Base-by-base conservation (phyloP, 495 filamentous ascomycete genomes). In the Tetracladium setigerum region DNA sequence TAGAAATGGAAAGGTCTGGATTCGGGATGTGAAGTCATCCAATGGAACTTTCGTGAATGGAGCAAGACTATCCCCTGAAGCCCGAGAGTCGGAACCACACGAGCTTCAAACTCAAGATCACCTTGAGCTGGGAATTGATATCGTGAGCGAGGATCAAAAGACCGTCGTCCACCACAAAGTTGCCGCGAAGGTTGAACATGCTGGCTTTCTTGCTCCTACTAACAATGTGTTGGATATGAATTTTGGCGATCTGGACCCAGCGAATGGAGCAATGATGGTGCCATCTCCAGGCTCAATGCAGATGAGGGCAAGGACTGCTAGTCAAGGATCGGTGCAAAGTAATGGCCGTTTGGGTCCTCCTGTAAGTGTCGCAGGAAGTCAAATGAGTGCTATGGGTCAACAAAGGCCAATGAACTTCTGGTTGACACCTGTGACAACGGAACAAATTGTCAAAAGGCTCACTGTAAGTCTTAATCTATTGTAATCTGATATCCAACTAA, bases 41-140 rank as follows among this genome's bases (percentile, higher is more conserved):
- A 98, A 98, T 57, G 92, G 92, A 34, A 98, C 92, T 0, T 98
- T 98, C 64, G 90, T 98, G 44, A 98, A 96, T 49, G 89, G 87
- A n/a, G 74, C 81, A 14, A 79, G 92, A 18, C 62, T 98, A 41
- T 96, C 92, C 8, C 84, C 78, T 22, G 92, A 98, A 57, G 96
- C 95, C 56, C 76, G 87, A 50, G 92, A 98, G 56, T 95, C 90
- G 1, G 92, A 98, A 35, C 88, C 92, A 0, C 87, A 95, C 54
- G 88, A 95, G 56, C 67, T 98, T 19, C 80, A 87, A 47, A 86
- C 89, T 47, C 78, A 84, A 53, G 92, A 97, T 61, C 82, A 89
- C 33, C 66, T 98, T 24, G 92, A 98, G 59, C 68, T 98, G 36
- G 92, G 92, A 38, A 98, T 98, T 45, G 92, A 98, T 62, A 98